phyloP scores from a whole-genome alignment of 2,329 filamentous ascomycete genomes.

The Sporothrix phasma region DNA sequence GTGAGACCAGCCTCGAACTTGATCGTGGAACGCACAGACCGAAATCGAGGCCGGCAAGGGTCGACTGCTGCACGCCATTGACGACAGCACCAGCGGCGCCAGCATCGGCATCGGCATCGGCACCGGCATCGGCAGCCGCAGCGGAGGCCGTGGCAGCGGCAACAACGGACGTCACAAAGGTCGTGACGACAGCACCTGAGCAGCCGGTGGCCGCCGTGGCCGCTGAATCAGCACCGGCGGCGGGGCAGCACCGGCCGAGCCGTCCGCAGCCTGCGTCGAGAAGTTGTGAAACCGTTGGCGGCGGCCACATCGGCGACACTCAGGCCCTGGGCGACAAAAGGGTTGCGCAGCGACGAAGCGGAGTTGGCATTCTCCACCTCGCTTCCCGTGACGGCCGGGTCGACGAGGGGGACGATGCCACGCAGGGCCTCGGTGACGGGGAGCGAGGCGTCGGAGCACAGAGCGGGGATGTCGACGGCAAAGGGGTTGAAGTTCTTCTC shows the following conservation, averaged over 20 bases:
- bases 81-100: constrained; percentile 1
- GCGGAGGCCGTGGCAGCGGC: neutral
- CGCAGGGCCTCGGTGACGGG: constrained; percentile 51
- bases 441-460: constrained; percentile 54
- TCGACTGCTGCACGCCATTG: constrained; percentile 15
- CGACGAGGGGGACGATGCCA: constrained; percentile 57
- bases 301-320: constrained; percentile 56
- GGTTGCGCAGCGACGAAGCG: constrained; percentile 37
- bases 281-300: constrained; percentile 55
- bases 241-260: constrained; percentile 23
- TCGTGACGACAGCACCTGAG: neutral
- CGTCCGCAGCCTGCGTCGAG: constrained; percentile 29
- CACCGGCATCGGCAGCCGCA: neutral
- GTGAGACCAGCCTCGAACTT: constrained; percentile 49
- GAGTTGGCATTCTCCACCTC: constrained; percentile 52
- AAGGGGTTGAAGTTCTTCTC: constrained; percentile 36
- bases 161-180: neutral
- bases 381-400: constrained; percentile 49
- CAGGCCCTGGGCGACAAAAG: constrained; percentile 48
- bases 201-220: neutral
- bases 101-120: neutral
- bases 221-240: constrained; percentile 17
- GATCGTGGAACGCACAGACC: constrained; percentile 46
- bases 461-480: constrained; percentile 45
- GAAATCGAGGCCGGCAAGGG: constrained; percentile 35